A percentile compares a stretch with the other conserved stretches of the same genome.
These are phyloP conservation scores for Emergomyces africanus DNA, from an alignment of 2,329 filamentous ascomycete genomes.

Conservation along the genomic window DNA sequence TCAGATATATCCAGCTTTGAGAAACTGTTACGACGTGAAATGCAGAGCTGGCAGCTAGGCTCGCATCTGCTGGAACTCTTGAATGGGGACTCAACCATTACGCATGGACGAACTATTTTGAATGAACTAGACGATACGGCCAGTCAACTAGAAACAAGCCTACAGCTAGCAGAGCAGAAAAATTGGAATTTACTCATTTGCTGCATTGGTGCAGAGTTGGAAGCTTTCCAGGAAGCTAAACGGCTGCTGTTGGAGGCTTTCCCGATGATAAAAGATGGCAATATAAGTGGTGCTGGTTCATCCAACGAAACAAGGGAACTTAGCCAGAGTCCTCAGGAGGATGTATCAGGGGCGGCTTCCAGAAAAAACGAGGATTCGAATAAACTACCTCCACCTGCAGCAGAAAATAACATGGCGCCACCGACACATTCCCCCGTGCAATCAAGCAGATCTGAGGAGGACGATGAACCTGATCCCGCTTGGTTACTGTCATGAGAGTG, in stretches of 20 bases:
- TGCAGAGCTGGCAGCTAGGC: conserved; percentile 17
- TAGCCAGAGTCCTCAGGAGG: neutral
- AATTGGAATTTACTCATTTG: conserved; percentile 51
- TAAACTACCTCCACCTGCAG: neutral
- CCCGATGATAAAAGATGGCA: conserved; percentile 9
- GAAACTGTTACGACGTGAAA: conserved; percentile 31
- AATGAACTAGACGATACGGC: conserved; percentile 36
- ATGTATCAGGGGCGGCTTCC: neutral
- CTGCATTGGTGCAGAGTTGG: conserved; percentile 49
- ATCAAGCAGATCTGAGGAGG: conserved; percentile 20
- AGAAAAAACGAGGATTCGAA: neutral
- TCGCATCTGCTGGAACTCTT: conserved; percentile 11
- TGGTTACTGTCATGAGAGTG: conserved; percentile 24
- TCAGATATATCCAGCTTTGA: conserved; percentile 42
- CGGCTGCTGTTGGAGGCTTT: conserved; percentile 25
- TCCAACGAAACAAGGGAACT: neutral
- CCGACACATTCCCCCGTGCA: neutral
- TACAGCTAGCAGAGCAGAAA: conserved; percentile 39
- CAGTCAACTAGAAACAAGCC: conserved; percentile 34
- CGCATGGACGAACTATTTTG: conserved; percentile 20
- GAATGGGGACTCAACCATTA: conserved; percentile 1
- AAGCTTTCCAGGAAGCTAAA: conserved; percentile 36
- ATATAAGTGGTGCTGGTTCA: neutral
- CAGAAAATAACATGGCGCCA: neutral
- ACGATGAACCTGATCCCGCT: conserved; percentile 32